Base-by-base conservation (phyloP, 805 yeast species). In the Schwanniomyces pseudopolymorphus region DNA sequence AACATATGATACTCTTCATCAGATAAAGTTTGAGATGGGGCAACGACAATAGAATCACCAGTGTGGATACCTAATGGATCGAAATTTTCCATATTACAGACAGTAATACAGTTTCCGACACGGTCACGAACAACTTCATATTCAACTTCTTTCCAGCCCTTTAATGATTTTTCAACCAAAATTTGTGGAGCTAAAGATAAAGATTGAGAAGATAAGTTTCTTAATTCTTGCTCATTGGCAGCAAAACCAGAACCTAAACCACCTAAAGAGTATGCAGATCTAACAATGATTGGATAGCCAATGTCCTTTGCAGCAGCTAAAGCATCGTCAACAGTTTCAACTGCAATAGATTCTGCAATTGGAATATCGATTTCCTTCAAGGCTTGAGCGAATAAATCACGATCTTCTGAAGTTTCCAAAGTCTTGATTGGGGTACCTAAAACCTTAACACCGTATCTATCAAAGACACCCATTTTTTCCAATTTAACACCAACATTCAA, bases 61-160 rank as follows among this genome's bases (percentile, higher is more conserved):
- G 99, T 92, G 74, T 92, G 99, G 60, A 92, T 87, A 58, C 99
- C 99, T 58, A 92, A 81, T 38, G 99, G 99, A 71, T 92, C 99
- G 59, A 92, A 92, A 77, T 92, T 92, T 75, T 92, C 99, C 99
- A 92, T 92, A 72, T 92, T 92, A 79, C 99, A 92, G 44, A 92
- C 99, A 38, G 99, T 92, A 66, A 92, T 92, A 80, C 99, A 92
- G 80, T 92, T 92, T 56, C 86, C 97, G 46, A 87, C 94, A 54
- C 94, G 81, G 75, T 92, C 99, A 66, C 99, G 86, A 47, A 92
- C 98, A 54, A 92, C 99, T 76, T 92, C 99, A 69, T 92, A 92
- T 73, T 92, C 99, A 52, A 92, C 95, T 72, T 92, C 99, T 70
- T 92, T 92, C 99, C 99, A 92, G 54, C 99, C 99, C 77, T 91